Evolutionary conservation across 345 rosid genomes (phyloP).

Genomic region (Corchorus olitorius): DNA sequence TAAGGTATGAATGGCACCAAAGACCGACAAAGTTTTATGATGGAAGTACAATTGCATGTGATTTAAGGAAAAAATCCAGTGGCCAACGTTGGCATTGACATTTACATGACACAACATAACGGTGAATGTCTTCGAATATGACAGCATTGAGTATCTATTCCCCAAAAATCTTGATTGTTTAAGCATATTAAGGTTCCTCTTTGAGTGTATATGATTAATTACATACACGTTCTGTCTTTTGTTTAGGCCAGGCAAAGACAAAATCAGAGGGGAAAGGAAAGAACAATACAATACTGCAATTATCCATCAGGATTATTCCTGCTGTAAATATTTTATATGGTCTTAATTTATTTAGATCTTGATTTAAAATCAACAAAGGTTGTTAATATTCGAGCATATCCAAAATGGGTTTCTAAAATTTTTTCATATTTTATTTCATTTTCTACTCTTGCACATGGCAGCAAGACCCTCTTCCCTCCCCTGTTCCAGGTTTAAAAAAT

Average conservation of each 20-base stretch:
- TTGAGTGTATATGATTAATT: neutral
- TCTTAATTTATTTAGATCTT: neutral
- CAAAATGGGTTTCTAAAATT: neutral
- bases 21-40: neutral
- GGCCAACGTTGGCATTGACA: neutral
- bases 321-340: neutral
- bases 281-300: neutral
- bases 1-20: too few species aligned
- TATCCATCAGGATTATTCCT: conserved; percentile 3
- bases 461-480: neutral
- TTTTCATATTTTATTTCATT: neutral
- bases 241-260: neutral
- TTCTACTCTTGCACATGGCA: neutral
- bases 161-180: neutral
- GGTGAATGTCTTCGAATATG: neutral
- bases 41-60: neutral
- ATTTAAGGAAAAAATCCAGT: neutral
- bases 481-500: neutral
- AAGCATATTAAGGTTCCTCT: neutral
- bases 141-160: conserved; percentile 8
- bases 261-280: neutral
- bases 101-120: neutral
- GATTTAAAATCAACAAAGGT: neutral
- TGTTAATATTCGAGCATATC: neutral
- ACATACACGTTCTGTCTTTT: neutral